Base-by-base conservation (phyloP, 225 moss, liverwort and hornwort genomes). In the Marchantia polymorpha region DNA sequence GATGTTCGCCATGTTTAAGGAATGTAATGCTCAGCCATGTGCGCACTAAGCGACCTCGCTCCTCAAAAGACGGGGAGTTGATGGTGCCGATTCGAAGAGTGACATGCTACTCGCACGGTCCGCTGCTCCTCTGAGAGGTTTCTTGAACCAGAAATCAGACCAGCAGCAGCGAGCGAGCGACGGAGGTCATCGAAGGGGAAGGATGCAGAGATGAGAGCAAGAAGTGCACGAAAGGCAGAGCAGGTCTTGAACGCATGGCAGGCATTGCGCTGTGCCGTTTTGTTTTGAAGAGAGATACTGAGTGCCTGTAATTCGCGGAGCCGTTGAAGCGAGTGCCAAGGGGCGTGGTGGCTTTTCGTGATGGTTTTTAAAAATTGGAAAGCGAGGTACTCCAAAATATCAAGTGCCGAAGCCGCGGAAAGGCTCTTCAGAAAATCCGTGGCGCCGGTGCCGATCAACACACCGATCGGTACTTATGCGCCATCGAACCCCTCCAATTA, bases 331-430 rank as follows among this genome's bases (percentile, higher is more conserved):
- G 52, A 77, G 23, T 51, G 15, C 29, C 68, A 79, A 79, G 53
- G 56, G 53, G 67, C 52, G 68, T 39, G 52, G 78, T 69, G 69
- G 78, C 54, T 69, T 55, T 55, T 69, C 68, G 78, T 39, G 67
- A 79, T 79, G 78, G 69, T 69, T 55, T 79, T 69, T 14, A 68
- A 22, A 54, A 53, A 56, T 55, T 68, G 68, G 78, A 79, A 53
- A 69, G 52, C 78, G 47, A 79, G 78, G 22, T 20, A 27, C 15
- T 79, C 78, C 11, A 49, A 51, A 69, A 30, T 79, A 25, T 50
- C 78, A n/a, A 69, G 68, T 53, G 29, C 54, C 14, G 78, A 79
- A 25, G 78, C 78, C 12, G 8, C 31, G 20, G 68, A 69, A 3
- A 69, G 69, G 69, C 52, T 69, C 30, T 20, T 52, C 26, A 13